Conservation (phyloP, 345 rosid genomes). For the Boechera divaricarpa region DNA sequence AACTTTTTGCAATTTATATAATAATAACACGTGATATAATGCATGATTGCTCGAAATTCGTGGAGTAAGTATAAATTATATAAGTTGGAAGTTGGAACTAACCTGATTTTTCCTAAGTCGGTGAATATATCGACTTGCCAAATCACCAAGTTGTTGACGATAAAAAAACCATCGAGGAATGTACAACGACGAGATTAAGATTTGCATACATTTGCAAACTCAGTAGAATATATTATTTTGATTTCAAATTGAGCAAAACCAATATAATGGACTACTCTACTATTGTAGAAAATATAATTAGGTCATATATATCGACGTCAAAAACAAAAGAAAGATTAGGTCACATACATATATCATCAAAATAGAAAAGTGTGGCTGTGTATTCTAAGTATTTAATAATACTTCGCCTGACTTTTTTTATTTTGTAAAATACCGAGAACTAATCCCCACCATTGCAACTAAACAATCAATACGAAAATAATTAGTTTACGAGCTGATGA, state of each 20-base stretch:
- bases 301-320: conserved; percentile 41
- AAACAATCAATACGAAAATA: conserved; percentile 22
- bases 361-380: conserved; percentile 15
- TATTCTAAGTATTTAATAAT: conserved; percentile 8
- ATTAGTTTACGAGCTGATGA: conserved; percentile 4
- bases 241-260: neutral
- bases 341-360: conserved; percentile 32
- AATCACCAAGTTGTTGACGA: conserved; percentile 31
- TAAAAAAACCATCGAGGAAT: neutral
- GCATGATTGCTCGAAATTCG: neutral
- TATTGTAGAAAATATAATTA: conserved; percentile 10
- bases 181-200: neutral
- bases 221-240: neutral
- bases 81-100: neutral
- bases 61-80: neutral
- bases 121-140: neutral
- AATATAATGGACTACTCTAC: conserved; percentile 22
- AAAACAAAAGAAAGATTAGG: conserved; percentile 5
- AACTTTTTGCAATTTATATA: neutral
- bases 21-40: neutral
- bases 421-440: conserved; percentile 29
- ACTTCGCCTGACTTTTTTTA: conserved; percentile 17
- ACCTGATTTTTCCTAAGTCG: neutral
- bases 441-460: conserved; percentile 20
- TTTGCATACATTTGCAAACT: conserved; percentile 23